These are phyloP conservation scores for Entophlyctis luteolus DNA, from an alignment of 192 early-diverging fungal genomes.

Conservation along the genomic window DNA sequence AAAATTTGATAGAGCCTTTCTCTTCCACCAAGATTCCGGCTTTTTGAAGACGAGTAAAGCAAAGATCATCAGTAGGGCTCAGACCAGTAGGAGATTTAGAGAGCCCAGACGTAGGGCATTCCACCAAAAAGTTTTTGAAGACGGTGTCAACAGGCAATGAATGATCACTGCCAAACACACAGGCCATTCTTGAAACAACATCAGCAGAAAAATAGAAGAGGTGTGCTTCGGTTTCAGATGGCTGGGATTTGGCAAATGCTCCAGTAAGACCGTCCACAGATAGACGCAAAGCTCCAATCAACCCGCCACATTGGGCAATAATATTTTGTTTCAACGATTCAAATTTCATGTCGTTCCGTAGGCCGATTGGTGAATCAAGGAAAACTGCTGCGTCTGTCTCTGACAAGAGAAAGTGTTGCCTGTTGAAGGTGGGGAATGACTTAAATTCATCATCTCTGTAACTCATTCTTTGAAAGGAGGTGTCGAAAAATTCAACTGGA, in stretches of 20 bases:
- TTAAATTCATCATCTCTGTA: no score
- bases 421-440: not conserved
- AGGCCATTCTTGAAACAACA: not conserved
- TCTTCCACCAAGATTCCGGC: slow-evolving; percentile 11
- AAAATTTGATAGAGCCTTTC: not conserved
- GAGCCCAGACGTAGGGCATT: not conserved
- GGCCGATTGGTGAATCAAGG: slow-evolving; percentile 5
- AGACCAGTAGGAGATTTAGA: not conserved
- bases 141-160: not conserved
- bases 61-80: not conserved
- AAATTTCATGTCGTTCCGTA: slow-evolving; percentile 12
- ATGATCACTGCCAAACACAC: not conserved
- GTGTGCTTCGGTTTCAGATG: slow-evolving; percentile 12
- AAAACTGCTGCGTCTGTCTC: not conserved
- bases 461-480: no score
- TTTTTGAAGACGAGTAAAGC: not conserved
- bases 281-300: slow-evolving; percentile 21
- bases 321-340: not conserved
- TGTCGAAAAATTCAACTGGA: no score
- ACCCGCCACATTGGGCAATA: slow-evolving; percentile 10
- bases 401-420: slow-evolving; percentile 9
- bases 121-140: slow-evolving; percentile 3
- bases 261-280: not conserved
- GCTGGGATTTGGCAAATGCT: not conserved
- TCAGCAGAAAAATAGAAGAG: not conserved